Evolutionary conservation across 371 early-diverging fungal genomes (phyloP).

Genomic region (Mucor circinelloides): DNA sequence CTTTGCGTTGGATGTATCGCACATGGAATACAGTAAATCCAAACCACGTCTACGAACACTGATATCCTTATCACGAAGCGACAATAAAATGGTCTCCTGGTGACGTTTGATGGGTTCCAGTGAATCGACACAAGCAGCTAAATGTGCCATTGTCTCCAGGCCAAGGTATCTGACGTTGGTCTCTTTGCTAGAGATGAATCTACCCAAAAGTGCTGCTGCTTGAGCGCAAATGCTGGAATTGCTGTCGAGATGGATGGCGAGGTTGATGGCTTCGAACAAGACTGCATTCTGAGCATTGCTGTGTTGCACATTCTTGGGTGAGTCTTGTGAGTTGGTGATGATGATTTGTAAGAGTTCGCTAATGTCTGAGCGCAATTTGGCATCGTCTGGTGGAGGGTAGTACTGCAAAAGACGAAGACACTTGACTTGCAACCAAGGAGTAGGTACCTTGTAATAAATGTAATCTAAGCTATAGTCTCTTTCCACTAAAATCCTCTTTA

Average conservation of each 20-base stretch:
- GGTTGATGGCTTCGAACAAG: conserved; percentile 94
- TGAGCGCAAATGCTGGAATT: conserved; percentile 85
- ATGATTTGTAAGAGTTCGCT: conserved; percentile 79
- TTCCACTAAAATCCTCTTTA: conserved; percentile 88
- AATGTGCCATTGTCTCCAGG: conserved; percentile 95
- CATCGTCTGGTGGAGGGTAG: conserved; percentile 84
- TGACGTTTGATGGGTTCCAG: conserved; percentile 83
- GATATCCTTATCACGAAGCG: conserved; percentile 94
- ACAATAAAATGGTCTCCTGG: conserved; percentile 88
- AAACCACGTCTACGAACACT: conserved; percentile 94
- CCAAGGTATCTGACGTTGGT: conserved; percentile 95
- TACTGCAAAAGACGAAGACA: conserved; percentile 92
- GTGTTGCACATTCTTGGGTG: conserved; percentile 94
- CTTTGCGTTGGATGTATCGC: conserved; percentile 86
- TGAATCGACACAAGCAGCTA: conserved; percentile 88
- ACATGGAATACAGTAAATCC: conserved; percentile 96
- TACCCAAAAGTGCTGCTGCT: conserved; percentile 80
- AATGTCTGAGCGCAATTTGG: conserved; percentile 62
- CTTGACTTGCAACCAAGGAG: conserved; percentile 97
- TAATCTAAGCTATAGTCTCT: conserved; percentile 85
- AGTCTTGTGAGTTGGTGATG: conserved; percentile 81
- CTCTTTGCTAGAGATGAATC: conserved; percentile 90
- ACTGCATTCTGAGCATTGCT: conserved; percentile 96
- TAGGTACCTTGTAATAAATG: conserved; percentile 95
- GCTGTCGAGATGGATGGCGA: conserved; percentile 91